phyloP scores from a whole-genome alignment of 805 yeast genomes.

The Metschnikowia noctiluminum region DNA sequence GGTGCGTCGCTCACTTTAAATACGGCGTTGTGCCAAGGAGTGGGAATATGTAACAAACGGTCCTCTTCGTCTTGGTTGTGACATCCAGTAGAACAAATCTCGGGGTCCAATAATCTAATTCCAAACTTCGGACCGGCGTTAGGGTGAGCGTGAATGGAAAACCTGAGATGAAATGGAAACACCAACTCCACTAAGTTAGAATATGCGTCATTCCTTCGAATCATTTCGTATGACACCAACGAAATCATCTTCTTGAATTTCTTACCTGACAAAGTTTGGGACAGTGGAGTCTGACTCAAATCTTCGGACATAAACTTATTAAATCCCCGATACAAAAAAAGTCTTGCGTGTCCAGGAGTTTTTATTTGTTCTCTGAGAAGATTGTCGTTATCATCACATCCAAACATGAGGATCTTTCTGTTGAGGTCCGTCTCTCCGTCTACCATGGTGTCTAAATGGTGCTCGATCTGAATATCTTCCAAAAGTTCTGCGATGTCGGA shows the following conservation, averaged over 20 bases:
- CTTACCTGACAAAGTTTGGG: conserved; percentile 41
- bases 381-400: conserved; percentile 40
- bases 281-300: conserved; percentile 40
- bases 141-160: conserved; percentile 60
- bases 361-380: conserved; percentile 32
- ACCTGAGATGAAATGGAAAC: conserved; percentile 57
- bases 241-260: conserved; percentile 49
- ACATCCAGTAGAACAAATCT: conserved; percentile 45
- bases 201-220: conserved; percentile 58
- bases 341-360: conserved; percentile 46
- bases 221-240: conserved; percentile 61
- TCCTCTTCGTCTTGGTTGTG: conserved; percentile 38
- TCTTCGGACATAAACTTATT: conserved; percentile 60
- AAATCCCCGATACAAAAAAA: conserved; percentile 54
- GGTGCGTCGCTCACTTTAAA: conserved; percentile 39
- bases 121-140: conserved; percentile 62
- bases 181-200: conserved; percentile 58
- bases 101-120: conserved; percentile 42
- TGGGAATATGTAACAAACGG: conserved; percentile 59
- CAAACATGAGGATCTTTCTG: conserved; percentile 33
- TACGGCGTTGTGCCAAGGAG: conserved; percentile 64
- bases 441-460: conserved; percentile 32
- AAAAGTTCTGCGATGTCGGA: conserved; percentile 17
- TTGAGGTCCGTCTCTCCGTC: conserved; percentile 33
- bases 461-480: conserved; percentile 24